Evolutionary conservation across 257 asterid genomes (phyloP), one percentile per base, ranked within the genome.

Genomic region (Nicotiana otophora): DNA sequence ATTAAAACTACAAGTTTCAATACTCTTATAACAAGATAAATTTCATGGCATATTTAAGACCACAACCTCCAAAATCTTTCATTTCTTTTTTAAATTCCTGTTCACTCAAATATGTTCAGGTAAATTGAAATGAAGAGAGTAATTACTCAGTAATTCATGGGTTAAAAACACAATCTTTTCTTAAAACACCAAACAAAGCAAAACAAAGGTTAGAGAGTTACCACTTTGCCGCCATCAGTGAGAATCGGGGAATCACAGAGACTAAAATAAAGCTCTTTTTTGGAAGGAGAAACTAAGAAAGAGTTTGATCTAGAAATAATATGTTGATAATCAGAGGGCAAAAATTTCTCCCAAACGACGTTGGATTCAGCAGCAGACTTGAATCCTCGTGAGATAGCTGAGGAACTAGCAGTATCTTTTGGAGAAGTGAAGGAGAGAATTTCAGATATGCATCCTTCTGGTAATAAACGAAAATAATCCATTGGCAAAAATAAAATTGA

Each of bases 331-430:
- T 74, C 81, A 4, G 69, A 23, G 7, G 82, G 84, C 65, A 62
- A 28, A 46, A 84, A 82, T 5, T 60, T 30, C 36, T 77, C 85
- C 86, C 89, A 88, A 2, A 83, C 83, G 5, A 46, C 28, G 34
- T 88, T 87, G 3, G 87, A 83, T 51, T 80, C 86, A 17, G 88
- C 86, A 26, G 88, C 90, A 0, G 76, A 65, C 58, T 81, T 83
- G 84, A 86, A 81, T 0, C 55, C 82, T 23, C n/a, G 14, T 0
- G 84, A 81, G 12, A 55, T 66, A 9, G 69, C 80, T 2, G 88
- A 84, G 1, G 62, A 74, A 5, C 46, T 57, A 77, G 64, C 79
- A 0, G 84, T 76, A 84, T 86, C 89, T 10, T 46, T 74, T 2
- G 87, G 77, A 3, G 89, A 81, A 5, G 87, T 86, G 5, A 62